Percentiles rank a stretch among this genome's conserved stretches.
Evolutionary conservation across 768 basidiomycete genomes (phyloP).

Genomic region (Naganishia randhawae): DNA sequence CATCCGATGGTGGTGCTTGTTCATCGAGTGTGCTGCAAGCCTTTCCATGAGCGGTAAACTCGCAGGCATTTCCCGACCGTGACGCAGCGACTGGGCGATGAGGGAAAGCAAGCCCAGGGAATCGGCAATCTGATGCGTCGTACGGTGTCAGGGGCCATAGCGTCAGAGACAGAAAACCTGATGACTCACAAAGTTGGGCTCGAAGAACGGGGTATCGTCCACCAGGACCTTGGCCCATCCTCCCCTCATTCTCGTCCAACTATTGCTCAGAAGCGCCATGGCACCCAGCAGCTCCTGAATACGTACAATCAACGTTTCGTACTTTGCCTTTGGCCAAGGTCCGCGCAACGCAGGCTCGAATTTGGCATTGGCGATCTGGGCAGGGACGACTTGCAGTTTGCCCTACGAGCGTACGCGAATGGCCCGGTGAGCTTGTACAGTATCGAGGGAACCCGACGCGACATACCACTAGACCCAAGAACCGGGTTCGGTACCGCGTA

Average conservation of each 20-base stretch:
- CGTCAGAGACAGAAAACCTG: not conserved
- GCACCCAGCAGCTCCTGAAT: slow-evolving; percentile 54
- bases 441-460: not conserved
- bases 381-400: slow-evolving; percentile 21
- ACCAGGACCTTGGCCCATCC: slow-evolving; percentile 54
- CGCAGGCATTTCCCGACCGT: slow-evolving; percentile 40
- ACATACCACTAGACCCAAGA: slow-evolving; percentile 43
- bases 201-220: slow-evolving; percentile 56
- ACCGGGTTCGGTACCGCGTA: slow-evolving; percentile 35
- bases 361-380: slow-evolving; percentile 29
- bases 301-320: slow-evolving; percentile 52
- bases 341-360: slow-evolving; percentile 50
- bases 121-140: slow-evolving; percentile 40
- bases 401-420: not conserved
- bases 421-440: not conserved
- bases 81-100: slow-evolving; percentile 37
- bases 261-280: slow-evolving; percentile 50
- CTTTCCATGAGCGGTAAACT: slow-evolving; percentile 44
- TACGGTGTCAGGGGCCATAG: not conserved
- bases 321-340: slow-evolving; percentile 58
- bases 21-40: slow-evolving; percentile 29
- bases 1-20: slow-evolving; percentile 5
- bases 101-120: slow-evolving; percentile 40
- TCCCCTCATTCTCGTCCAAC: slow-evolving; percentile 54
- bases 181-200: slow-evolving; percentile 58